Base-by-base conservation (phyloP, 108 stramenopile genomes). In the Cylindrotheca closterium region DNA sequence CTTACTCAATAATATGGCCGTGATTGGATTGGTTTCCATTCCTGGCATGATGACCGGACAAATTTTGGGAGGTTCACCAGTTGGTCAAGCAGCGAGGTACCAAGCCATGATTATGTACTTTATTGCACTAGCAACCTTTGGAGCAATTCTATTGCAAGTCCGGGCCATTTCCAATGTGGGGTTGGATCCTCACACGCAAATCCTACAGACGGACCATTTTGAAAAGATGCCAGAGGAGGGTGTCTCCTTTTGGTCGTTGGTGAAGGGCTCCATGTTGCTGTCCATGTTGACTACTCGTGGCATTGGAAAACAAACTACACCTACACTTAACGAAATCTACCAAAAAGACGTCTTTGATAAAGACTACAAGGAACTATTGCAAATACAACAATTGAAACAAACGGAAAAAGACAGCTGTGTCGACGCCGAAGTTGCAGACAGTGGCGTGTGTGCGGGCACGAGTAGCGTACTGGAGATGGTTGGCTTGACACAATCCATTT, bases 11-110 rank as follows among this genome's bases (percentile, higher is more conserved):
- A 34, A 30, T 18, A 65, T 88, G 74, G 45, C 46, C 55, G 84
- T 86, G 32, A 50, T 50, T 27, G 61, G 61, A 3, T 5, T 67
- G 19, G 80, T 94, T 46, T 58, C 75, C 10, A 91, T 94, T 59
- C 95, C 93, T 33, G 37, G 37, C 7, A 42, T 42, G 37, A 89
- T 89, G 84, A 86, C 88, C 0, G 88, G 88, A 27, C 88, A 89
- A 51, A 74, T 89, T 25, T 67, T 89, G 32, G 82, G 88, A 2
- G 88, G 88, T 5, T 68, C 75, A 18, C 63, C 80, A 8, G 79
- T 80, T n/a, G 67, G 68, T 1, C 77, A 81, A 51, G 88, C 88
- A 7, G 88, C 88, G 15, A 70, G 68, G 48, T 89, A 86, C 49
- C 88, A 89, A 63, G 64, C 83, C 48, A 62, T 86, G 31, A 85